Percentiles rank a stretch among this genome's conserved stretches.
These are phyloP conservation scores for Huntiella bhutanensis DNA, from an alignment of 2,329 filamentous ascomycete genomes.

Conservation along the genomic window DNA sequence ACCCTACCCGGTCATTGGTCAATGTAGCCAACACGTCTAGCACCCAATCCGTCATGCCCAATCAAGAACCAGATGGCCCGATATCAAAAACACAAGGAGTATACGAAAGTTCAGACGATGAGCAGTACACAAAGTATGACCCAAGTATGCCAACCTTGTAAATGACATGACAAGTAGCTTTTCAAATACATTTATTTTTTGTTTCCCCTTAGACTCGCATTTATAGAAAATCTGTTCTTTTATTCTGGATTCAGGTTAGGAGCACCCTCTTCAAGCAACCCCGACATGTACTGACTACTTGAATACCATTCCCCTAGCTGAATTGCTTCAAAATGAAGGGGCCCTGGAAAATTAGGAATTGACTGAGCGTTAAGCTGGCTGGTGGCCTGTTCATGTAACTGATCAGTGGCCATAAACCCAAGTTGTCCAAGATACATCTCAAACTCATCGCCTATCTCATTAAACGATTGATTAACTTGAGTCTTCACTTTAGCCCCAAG, in stretches of 20 bases:
- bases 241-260: slow-evolving; percentile 22
- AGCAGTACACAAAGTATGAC: slow-evolving; percentile 51
- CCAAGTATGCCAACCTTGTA: slow-evolving; percentile 36
- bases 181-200: not conserved
- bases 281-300: slow-evolving; percentile 45
- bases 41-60: too few species aligned
- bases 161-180: not conserved
- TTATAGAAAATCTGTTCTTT: not conserved
- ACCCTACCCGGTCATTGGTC: too few species aligned
- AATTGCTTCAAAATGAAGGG: slow-evolving; percentile 17
- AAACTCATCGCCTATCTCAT: slow-evolving; percentile 37
- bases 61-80: not conserved
- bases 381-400: not conserved
- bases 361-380: too few species aligned
- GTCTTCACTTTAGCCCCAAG: slow-evolving; percentile 38
- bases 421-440: slow-evolving; percentile 46
- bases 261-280: slow-evolving; percentile 42
- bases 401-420: slow-evolving; percentile 28
- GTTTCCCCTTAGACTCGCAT: not conserved
- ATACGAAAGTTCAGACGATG: slow-evolving; percentile 35
- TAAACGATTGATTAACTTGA: slow-evolving; percentile 25
- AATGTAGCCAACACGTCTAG: too few species aligned
- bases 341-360: not conserved
- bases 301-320: slow-evolving; percentile 48
- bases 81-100: not conserved